phyloP scores from a whole-genome alignment of 169 alveolate species.

The Babesia microti region DNA sequence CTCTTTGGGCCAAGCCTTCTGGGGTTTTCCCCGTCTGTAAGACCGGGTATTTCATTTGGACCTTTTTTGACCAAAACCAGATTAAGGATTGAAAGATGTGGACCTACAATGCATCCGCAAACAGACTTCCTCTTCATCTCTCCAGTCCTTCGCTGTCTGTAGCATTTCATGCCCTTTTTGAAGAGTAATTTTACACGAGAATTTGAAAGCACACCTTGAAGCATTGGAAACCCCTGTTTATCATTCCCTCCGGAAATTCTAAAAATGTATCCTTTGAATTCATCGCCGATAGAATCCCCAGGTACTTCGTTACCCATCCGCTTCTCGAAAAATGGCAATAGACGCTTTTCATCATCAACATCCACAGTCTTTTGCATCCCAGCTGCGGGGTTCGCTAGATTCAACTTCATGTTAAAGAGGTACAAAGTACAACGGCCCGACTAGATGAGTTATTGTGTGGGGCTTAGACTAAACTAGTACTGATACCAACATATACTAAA shows the following conservation, averaged over 20 bases:
- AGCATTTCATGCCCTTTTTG: conserved; percentile 83
- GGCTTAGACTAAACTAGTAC: neutral
- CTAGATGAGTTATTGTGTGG: neutral
- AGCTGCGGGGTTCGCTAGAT: conserved; percentile 88
- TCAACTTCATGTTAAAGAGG: conserved; percentile 79
- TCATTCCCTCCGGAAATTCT: conserved; percentile 95
- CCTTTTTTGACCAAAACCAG: conserved; percentile 95
- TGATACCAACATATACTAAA: too few species aligned
- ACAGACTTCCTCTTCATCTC: conserved; percentile 96
- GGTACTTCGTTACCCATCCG: conserved; percentile 97
- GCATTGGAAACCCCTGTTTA: conserved; percentile 99
- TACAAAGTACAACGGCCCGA: neutral
- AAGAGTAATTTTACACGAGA: conserved; percentile 76
- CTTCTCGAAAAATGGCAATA: conserved; percentile 92
- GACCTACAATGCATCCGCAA: conserved; percentile 99
- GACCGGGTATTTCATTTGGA: conserved; percentile 88
- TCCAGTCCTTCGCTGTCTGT: conserved; percentile 96
- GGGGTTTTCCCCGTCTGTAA: conserved; percentile 92
- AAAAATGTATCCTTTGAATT: conserved; percentile 92
- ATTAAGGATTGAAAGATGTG: conserved; percentile 93
- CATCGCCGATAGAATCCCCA: conserved; percentile 95
- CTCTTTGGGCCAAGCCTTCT: conserved; percentile 99
- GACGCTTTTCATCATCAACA: conserved; percentile 95
- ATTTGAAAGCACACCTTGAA: conserved; percentile 93
- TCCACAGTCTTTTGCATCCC: conserved; percentile 94